Base-by-base conservation (phyloP, 768 basidiomycete genomes). In the Cantharellus cinnabarinus region DNA sequence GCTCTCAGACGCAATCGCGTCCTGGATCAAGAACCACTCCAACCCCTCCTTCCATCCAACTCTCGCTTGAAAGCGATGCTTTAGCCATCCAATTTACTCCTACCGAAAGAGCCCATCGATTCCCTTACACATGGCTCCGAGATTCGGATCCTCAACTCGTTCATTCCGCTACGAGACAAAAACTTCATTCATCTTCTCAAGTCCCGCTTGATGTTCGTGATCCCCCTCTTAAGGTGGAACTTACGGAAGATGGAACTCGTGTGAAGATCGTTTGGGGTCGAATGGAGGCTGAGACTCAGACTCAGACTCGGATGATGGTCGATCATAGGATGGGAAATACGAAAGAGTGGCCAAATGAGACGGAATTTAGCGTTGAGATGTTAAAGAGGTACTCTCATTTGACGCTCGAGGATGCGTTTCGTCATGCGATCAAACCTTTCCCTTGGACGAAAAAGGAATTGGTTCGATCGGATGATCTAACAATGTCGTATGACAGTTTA, bases 161-260 rank as follows among this genome's bases (percentile, higher is more conserved):
- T 4, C 86, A 95, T 64, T 82, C 86, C 0, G 77, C 80, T 2
- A 89, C 83, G 0, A 72, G 70, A 2, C 93, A 97, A 69, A 87
- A 87, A 65, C 72, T 89, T 0, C 80, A 81, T 65, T 71, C 77
- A 56, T 78, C 83, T 2, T 80, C 82, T 0, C 85, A 87, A 64
- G 70, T 86, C 34, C 76, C 79, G 0, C 54, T 67, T 5, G 72
- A 79, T 54, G 71, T 81, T 56, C 66, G 67, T 2, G n/a, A 81
- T 56, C 66, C 66, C 2, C 81, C 80, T 37, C 7, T 5, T 7
- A 37, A 54, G 7, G 52, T 37, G 3, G 64, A 66, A 20, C 63
- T 67, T 3, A 70, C 68, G 58, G 76, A 76, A 10, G 66, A 82
- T 14, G 68, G 65, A 4, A 63, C 76, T 2, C 41, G 62, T 10